These are phyloP conservation scores for Gyrodon lividus DNA, from an alignment of 768 basidiomycete genomes.

Conservation along the genomic window DNA sequence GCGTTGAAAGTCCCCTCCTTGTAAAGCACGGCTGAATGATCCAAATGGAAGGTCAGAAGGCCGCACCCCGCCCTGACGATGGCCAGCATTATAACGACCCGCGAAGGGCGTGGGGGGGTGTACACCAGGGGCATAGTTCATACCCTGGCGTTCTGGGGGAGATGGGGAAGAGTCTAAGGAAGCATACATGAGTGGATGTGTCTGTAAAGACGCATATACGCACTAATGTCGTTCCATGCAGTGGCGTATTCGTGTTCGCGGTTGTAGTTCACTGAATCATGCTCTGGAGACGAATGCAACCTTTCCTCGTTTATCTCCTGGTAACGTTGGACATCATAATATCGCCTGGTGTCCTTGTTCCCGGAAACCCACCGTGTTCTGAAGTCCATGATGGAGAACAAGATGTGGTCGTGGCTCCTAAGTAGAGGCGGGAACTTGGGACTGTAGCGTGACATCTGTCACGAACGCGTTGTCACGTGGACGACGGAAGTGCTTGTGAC, in stretches of 20 bases:
- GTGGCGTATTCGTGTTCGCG: conserved; percentile 2
- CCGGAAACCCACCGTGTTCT: background rate
- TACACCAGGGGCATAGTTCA: background rate
- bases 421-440: too few species aligned
- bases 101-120: conserved; percentile 4
- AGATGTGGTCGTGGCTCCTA: conserved; percentile 3
- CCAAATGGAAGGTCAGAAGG: background rate
- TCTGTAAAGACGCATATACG: conserved; percentile 23
- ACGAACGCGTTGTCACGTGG: conserved; percentile 29
- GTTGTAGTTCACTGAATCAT: conserved; percentile 4
- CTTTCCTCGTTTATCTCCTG: background rate
- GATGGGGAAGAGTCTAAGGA: conserved; percentile 37
- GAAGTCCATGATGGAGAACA: conserved; percentile 15
- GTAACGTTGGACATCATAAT: background rate
- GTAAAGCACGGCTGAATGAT: background rate
- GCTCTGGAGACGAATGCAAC: conserved; percentile 7
- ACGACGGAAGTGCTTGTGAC: conserved; percentile 2
- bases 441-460: conserved; percentile 22
- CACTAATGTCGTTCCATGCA: conserved; percentile 17
- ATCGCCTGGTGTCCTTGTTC: background rate
- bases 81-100: background rate
- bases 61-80: background rate
- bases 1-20: background rate
- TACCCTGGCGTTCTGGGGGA: conserved; percentile 29
- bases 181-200: conserved; percentile 15